Evolutionary conservation across 768 basidiomycete species (phyloP).

Genomic region (Mycena latifolia): DNA sequence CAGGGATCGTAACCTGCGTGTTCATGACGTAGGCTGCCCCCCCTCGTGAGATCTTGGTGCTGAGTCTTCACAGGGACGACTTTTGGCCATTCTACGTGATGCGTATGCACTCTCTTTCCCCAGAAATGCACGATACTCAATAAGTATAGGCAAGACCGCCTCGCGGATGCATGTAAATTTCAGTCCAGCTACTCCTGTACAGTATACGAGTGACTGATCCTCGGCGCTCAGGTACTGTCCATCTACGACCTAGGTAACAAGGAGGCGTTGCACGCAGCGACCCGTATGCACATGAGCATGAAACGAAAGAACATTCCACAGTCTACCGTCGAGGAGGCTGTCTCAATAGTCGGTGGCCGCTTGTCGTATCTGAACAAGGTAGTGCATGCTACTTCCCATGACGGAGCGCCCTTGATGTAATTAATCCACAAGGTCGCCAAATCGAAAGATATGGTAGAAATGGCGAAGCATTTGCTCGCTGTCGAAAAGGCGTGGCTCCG

Average conservation of each 20-base stretch:
- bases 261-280: slow-evolving; percentile 71
- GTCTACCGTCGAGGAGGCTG: slow-evolving; percentile 51
- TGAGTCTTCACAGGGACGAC: slow-evolving; percentile 71
- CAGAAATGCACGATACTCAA: slow-evolving; percentile 22
- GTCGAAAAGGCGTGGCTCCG: slow-evolving; percentile 86
- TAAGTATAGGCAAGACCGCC: slow-evolving; percentile 77
- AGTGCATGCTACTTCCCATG: not conserved
- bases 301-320: slow-evolving; percentile 35
- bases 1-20: slow-evolving; percentile 83
- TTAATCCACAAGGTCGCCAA: slow-evolving; percentile 60
- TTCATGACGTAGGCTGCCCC: slow-evolving; percentile 72
- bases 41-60: slow-evolving; percentile 15
- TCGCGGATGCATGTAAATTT: slow-evolving; percentile 77
- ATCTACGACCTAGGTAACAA: slow-evolving; percentile 74
- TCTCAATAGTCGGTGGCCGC: slow-evolving; percentile 81
- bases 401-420: not conserved
- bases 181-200: not conserved
- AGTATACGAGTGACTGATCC: not conserved
- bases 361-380: slow-evolving; percentile 81
- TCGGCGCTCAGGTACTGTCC: slow-evolving; percentile 68
- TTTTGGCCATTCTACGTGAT: slow-evolving; percentile 84
- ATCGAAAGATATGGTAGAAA: slow-evolving; percentile 68
- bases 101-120: slow-evolving; percentile 55
- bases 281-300: slow-evolving; percentile 60
- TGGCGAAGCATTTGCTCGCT: slow-evolving; percentile 74